Evolutionary conservation across 2,329 filamentous ascomycete genomes (phyloP).

Genomic region (Colletotrichum cereale): DNA sequence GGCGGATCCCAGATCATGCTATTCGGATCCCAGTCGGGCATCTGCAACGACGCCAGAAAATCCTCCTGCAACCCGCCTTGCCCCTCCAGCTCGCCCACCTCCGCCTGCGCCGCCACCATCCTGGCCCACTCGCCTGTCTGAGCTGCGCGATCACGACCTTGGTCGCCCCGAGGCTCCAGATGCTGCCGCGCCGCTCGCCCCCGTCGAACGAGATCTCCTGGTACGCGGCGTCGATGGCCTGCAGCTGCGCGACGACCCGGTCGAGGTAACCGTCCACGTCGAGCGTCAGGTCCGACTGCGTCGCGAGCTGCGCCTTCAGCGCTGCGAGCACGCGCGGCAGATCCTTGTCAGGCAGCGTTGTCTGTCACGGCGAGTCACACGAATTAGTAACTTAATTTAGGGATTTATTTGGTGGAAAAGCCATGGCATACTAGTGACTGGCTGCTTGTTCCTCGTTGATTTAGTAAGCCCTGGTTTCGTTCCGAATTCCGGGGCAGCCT

Average conservation of each 20-base stretch:
- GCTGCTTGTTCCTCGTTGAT: too few relatives aligned
- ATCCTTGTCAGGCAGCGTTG: conserved; percentile 29
- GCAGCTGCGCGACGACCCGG: conserved; percentile 56
- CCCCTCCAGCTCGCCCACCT: neutral
- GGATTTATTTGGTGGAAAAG: too few relatives aligned
- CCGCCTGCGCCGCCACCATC: conserved; percentile 49
- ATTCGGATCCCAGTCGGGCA: conserved; percentile 8
- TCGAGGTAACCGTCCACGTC: conserved; percentile 59
- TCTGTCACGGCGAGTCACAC: conserved; percentile 1
- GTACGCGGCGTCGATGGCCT: conserved; percentile 56
- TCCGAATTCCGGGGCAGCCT: too few relatives aligned
- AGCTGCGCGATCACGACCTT: conserved; percentile 61
- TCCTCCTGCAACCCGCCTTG: conserved; percentile 21
- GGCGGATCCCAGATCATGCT: neutral
- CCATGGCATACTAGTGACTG: too few relatives aligned
- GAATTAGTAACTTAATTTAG: too few relatives aligned
- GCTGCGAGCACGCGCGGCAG: conserved; percentile 56
- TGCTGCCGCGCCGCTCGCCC: conserved; percentile 56
- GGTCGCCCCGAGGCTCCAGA: conserved; percentile 62
- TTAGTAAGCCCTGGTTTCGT: too few relatives aligned
- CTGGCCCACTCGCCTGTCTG: conserved; percentile 63
- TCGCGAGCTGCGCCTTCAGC: conserved; percentile 56
- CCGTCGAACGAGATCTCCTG: conserved; percentile 48
- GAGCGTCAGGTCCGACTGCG: conserved; percentile 59
- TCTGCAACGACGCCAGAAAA: conserved; percentile 5